Percentiles rank a stretch among this genome's conserved stretches.
Evolutionary conservation across 805 yeast genomes (phyloP).

Genomic region (Candida corydali): DNA sequence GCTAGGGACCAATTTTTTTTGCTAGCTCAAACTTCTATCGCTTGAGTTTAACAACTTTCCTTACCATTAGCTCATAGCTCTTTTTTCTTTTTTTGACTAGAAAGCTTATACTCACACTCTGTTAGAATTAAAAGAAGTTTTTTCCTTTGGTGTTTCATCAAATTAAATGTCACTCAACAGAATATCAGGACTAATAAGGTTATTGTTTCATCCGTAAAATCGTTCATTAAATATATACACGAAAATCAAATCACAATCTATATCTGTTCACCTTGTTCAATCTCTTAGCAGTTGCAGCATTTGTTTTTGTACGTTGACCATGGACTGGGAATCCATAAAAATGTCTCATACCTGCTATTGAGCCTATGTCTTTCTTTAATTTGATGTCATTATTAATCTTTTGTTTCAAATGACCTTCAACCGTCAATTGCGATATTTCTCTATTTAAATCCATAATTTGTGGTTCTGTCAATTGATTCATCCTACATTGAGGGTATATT

Average conservation of each 20-base stretch:
- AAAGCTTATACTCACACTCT: too few species aligned
- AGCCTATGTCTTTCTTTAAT: slow-evolving; percentile 75
- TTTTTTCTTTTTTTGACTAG: too few species aligned
- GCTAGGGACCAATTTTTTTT: slow-evolving; percentile 59
- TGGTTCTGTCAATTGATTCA: slow-evolving; percentile 87
- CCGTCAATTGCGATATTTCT: slow-evolving; percentile 76
- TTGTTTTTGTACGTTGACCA: slow-evolving; percentile 91
- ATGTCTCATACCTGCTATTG: slow-evolving; percentile 87
- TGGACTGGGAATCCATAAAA: slow-evolving; percentile 60
- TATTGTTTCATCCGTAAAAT: not conserved
- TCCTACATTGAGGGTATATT: slow-evolving; percentile 88
- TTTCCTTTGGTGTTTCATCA: not conserved
- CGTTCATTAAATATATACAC: slow-evolving; percentile 2
- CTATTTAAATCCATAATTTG: slow-evolving; percentile 83
- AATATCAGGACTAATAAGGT: not conserved
- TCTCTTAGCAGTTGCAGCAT: slow-evolving; percentile 85
- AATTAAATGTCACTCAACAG: not conserved
- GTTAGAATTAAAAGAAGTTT: too few species aligned
- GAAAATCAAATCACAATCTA: slow-evolving; percentile 5
- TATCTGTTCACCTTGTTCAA: slow-evolving; percentile 72
- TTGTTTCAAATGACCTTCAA: slow-evolving; percentile 77
- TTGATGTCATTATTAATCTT: slow-evolving; percentile 73
- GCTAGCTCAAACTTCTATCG: not conserved
- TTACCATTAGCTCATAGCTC: too few species aligned
- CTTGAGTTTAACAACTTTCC: not conserved